Base-by-base conservation (phyloP, 768 basidiomycete species). In the Tulasnella sp. region DNA sequence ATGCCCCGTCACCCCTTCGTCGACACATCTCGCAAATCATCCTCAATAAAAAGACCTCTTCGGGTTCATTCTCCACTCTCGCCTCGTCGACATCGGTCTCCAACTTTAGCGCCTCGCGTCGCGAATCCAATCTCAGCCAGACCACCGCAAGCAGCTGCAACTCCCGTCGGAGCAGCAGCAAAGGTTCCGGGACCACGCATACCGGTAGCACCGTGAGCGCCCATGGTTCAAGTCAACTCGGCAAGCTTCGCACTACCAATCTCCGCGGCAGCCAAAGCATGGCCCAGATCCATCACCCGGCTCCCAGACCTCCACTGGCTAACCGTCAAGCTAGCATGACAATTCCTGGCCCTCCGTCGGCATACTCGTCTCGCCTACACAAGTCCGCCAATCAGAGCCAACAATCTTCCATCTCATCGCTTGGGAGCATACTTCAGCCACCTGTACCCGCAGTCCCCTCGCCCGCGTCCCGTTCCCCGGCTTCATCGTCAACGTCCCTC, bases 1-100 rank as follows among this genome's bases (percentile, higher is more conserved):
- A 62, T 52, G 73, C 73, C 6, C 74, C 74, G 19, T 66, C 63
- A 14, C 74, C 74, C 11, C 73, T 74, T 19, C 62, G 73, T 17
- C 62, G 59, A 11, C 72, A 72, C 71, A 62, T 72, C 59, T 72
- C 71, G 6, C 71, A 72, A 34, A 72, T 72, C 63, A 72, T 72
- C 41, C 52, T 72, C 3, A 39, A 65, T n/a, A 72, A 72, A 62
- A 72, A 72, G 62, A 41, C 62, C 26, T 72, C 71, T 14, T 39
- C 35, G 17, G 37, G 34, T 26, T 72, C 71, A 16, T 64, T 72
- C 40, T 72, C 71, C 40, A 70, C 41, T 26, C 59, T 70, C 19
- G 69, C 42, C 37, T 70, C 69, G 14, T 70, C 69, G 12, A 29
- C 67, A 1, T 67, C 67, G 19, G 66, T 39, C 41, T 71, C 70